phyloP scores from a whole-genome alignment of 768 basidiomycete genomes.

The Tylopilus vinaceipallidus region DNA sequence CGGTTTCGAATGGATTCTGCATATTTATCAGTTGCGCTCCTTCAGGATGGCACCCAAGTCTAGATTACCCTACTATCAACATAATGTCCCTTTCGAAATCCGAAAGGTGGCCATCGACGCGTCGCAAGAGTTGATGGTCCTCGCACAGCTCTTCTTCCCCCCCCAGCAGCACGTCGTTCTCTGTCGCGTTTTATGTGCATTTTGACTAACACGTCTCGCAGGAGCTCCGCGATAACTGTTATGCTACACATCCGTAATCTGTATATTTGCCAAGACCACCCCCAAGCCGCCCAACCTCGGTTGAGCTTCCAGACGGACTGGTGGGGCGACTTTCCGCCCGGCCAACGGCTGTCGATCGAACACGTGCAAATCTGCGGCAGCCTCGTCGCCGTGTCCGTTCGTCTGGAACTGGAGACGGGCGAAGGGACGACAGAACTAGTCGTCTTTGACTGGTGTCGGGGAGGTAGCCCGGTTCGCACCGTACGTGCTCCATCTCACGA shows the following conservation, averaged over 20 bases:
- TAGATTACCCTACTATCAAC: conserved; percentile 30
- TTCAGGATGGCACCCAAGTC: conserved; percentile 27
- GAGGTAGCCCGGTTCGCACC: conserved; percentile 27
- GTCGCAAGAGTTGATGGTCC: conserved; percentile 29
- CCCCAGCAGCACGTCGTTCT: conserved; percentile 23
- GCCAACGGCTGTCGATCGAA: conserved; percentile 31
- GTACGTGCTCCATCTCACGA: conserved; percentile 12
- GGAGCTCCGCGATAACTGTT: conserved; percentile 26
- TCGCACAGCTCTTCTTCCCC: conserved; percentile 31
- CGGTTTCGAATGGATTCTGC: conserved; percentile 32
- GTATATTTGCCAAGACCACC: conserved; percentile 55
- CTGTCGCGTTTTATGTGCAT: not conserved
- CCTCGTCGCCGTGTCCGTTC: conserved; percentile 25
- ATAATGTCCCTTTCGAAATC: conserved; percentile 34
- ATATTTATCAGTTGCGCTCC: conserved; percentile 34
- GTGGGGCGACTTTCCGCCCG: conserved; percentile 33
- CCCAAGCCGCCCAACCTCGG: conserved; percentile 35
- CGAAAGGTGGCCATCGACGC: conserved; percentile 33
- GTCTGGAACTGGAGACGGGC: conserved; percentile 31
- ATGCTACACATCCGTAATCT: conserved; percentile 52
- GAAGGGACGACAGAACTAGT: conserved; percentile 32
- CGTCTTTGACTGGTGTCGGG: conserved; percentile 30
- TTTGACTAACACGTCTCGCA: conserved; percentile 7
- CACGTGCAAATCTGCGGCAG: conserved; percentile 29
- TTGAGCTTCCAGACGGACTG: conserved; percentile 33